Evolutionary conservation across 345 rosid species (phyloP), one percentile per base, ranked within the genome.

Genomic region (Cardamine occulta): DNA sequence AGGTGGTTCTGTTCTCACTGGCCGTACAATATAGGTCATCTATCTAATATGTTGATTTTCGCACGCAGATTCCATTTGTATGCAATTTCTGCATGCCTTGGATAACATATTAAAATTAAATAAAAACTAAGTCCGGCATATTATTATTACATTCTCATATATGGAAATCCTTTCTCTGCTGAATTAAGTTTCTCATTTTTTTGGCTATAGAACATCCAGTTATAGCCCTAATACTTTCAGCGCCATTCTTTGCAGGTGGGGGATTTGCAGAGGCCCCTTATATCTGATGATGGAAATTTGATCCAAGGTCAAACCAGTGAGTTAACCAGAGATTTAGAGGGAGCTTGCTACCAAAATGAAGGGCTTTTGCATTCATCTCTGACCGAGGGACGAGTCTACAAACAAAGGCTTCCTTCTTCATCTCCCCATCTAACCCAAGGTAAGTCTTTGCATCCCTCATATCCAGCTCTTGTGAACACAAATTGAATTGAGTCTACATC

Each of bases 191-290:
- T 67, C 48, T 52, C 48, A 61, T 60, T 10, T 66, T 32, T 32
- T 54, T 40, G 54, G 63, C 24, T 28, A 44, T 35, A 23, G 3
- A 51, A 19, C 26, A 32, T 61, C 62, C 71, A 6, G 14, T 49
- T 59, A 67, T 34, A 5, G 61, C 28, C 39, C 72, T 76, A 9
- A 51, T 65, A 63, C 72, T 59, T 60, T 17, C 35, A 65, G 59
- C 39, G 26, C 31, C 51, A 19, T 8, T 15, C 72, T 72, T 72
- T 49, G 58, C 70, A 91, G 96, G 81, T 63, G 17, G 90, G 78
- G 47, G 97, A 88, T 48, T 79, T 90, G 72, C 93, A 89, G 70
- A 82, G 93, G 74, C 94, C 96, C 24, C 94, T 95, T 74, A 73
- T 92, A 31, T 76, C 89, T 12, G 88, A 88, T 77, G 79, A 76